Evolutionary conservation across 495 filamentous ascomycete genomes (phyloP).

Genomic region (Pyronema domesticum): DNA sequence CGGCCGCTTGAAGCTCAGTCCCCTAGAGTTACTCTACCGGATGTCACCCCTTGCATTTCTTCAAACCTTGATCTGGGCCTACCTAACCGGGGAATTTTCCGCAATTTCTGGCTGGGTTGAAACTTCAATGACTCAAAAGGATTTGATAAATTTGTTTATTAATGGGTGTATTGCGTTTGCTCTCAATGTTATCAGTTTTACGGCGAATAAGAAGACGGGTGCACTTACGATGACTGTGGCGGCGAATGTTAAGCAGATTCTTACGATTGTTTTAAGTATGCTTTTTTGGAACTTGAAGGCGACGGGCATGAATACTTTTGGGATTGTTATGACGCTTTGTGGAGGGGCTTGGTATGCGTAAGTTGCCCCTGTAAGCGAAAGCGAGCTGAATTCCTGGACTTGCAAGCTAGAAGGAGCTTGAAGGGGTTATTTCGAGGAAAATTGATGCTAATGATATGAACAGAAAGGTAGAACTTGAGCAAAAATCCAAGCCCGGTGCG

Average conservation of each 20-base stretch:
- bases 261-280: slow-evolving; percentile 39
- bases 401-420: too few species aligned
- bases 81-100: slow-evolving; percentile 31
- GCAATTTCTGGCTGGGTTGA: slow-evolving; percentile 12
- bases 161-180: slow-evolving; percentile 37
- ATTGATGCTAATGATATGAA: not conserved
- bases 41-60: slow-evolving; percentile 38
- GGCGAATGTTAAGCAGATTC: slow-evolving; percentile 40
- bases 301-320: slow-evolving; percentile 30
- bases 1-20: slow-evolving; percentile 31
- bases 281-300: slow-evolving; percentile 35
- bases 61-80: slow-evolving; percentile 34
- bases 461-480: slow-evolving; percentile 18
- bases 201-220: slow-evolving; percentile 38
- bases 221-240: slow-evolving; percentile 41
- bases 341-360: slow-evolving; percentile 33
- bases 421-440: not conserved
- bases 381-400: too few species aligned
- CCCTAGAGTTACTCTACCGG: slow-evolving; percentile 36
- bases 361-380: not conserved
- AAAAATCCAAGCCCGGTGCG: slow-evolving; percentile 7
- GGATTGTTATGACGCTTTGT: slow-evolving; percentile 30
- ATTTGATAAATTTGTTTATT: slow-evolving; percentile 24
- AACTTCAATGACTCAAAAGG: slow-evolving; percentile 7
- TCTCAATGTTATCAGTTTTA: slow-evolving; percentile 38